Base-by-base conservation (phyloP, 2,329 filamentous ascomycete species). In the Ophiocordyceps camponoti-saundersi region DNA sequence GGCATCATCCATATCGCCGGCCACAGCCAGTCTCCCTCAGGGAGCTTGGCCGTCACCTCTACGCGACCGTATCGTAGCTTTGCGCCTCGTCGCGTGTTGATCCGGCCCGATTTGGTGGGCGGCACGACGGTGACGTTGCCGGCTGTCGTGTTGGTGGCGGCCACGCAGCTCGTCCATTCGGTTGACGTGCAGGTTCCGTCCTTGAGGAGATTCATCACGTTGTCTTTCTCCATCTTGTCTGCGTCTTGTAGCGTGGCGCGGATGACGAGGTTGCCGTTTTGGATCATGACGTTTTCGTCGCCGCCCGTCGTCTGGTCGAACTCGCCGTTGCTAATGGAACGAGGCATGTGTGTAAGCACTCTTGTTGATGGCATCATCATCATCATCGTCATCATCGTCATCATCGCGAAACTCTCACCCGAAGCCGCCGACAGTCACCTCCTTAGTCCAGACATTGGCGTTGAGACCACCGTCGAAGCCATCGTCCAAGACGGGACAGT, bases 1-100 rank as follows among this genome's bases (percentile, higher is more conserved):
- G 86, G 86, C 68, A 92, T 70, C 82, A 93, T 85, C 83, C 84
- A 89, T 56, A 93, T 90, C n/a, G 85, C 85, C 2, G 86, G 86
- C 86, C 86, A 92, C 12, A 93, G 72, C 86, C 86, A 92, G 65
- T 92, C 85, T 47, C 86, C 86, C 44, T 69, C 62, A 5, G 86
- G 85, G 26, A 92, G 66, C 63, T 81, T 81, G 23, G 86, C 86
- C 1, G 73, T 79, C 6, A 93, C 85, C 59, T 93, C 84, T 46
- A 93, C 73, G 42, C 84, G 82, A 44, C 86, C 86, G 59, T 85
- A 93, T 63, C 79, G 85, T 68, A 93, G 85, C 16, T 66, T 72
- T 7, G 78, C 78, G 16, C 80, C 77, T 42, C 75, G 75, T 58
- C 76, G 82, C 48, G 83, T 89, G 65, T 80, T 82, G 65, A 93